Conservation (phyloP, 2,329 filamentous ascomycete species). For the Orbilia brochopaga region DNA sequence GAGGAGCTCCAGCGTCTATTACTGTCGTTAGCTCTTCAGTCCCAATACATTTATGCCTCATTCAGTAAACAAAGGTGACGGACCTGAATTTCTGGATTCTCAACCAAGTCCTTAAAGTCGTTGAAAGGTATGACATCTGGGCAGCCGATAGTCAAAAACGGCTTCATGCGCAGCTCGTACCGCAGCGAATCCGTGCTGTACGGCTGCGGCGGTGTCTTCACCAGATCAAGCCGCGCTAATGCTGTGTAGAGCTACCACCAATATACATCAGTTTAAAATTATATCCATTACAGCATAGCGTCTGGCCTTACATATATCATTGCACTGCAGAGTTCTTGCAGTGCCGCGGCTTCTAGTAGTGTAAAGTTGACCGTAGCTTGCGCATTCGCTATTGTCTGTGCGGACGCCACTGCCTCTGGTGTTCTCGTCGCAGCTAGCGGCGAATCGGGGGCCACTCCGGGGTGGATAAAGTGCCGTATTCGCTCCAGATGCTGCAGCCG, state of each 20-base stretch:
- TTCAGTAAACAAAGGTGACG: background rate
- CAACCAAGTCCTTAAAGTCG: constrained; percentile 64
- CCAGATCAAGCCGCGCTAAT: constrained; percentile 66
- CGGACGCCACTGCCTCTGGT: constrained; percentile 53
- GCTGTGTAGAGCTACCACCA: constrained; percentile 71
- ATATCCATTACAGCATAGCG: constrained; percentile 60
- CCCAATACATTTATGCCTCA: background rate
- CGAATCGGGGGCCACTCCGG: constrained; percentile 35
- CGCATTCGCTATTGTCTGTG: constrained; percentile 41
- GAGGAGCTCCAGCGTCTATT: constrained; percentile 56
- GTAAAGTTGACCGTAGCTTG: constrained; percentile 49
- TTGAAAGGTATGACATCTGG: constrained; percentile 71
- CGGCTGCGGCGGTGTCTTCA: constrained; percentile 65
- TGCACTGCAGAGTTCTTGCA: constrained; percentile 48
- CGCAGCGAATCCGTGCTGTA: constrained; percentile 73
- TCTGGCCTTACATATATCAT: constrained; percentile 41
- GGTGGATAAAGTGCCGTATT: constrained; percentile 64
- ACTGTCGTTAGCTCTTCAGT: constrained; percentile 7
- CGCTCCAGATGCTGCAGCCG: constrained; percentile 73
- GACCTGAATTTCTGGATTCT: constrained; percentile 58
- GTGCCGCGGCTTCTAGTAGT: constrained; percentile 45
- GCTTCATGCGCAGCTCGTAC: constrained; percentile 85
- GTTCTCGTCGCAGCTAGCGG: constrained; percentile 53
- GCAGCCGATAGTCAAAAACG: constrained; percentile 72
- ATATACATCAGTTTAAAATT: constrained; percentile 62